Percentiles rank a stretch among this genome's conserved stretches.
Evolutionary conservation across 208 protist species (phyloP).

Genomic region (Porcisia hertigi): DNA sequence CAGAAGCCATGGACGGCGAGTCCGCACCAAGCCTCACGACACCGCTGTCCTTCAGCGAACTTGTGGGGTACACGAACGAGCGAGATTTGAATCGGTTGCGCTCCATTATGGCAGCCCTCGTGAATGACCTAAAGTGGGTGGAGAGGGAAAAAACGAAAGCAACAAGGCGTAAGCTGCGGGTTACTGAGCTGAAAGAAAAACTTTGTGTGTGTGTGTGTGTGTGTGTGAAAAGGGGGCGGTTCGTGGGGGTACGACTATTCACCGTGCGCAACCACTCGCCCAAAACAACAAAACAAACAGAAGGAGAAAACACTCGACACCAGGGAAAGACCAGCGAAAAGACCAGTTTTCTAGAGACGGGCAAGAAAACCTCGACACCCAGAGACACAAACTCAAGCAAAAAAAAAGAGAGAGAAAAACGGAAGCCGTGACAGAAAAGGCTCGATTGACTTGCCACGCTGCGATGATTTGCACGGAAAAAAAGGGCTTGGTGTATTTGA

Average conservation of each 20-base stretch:
- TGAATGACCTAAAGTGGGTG: neutral
- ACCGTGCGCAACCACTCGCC: too few species aligned
- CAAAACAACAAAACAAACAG: neutral
- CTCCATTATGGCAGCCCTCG: slow-evolving; percentile 4
- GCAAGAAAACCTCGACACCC: neutral
- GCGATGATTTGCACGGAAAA: neutral
- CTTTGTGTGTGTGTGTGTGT: too few species aligned
- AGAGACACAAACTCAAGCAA: too few species aligned
- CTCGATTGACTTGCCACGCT: neutral
- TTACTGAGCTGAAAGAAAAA: neutral
- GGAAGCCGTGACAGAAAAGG: neutral
- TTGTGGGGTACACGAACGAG: neutral
- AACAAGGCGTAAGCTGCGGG: neutral
- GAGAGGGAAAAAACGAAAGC: neutral
- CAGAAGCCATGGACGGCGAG: neutral
- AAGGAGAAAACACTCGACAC: neutral
- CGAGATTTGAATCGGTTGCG: neutral
- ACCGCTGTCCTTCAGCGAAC: neutral
- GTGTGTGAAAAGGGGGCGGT: neutral
- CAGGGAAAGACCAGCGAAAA: neutral
- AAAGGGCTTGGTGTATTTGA: neutral
- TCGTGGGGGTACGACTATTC: neutral
- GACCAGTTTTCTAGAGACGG: neutral
- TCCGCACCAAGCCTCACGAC: neutral
- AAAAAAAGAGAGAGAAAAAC: neutral